Base-by-base conservation (phyloP, 2,329 filamentous ascomycete genomes). In the Cladosporium oxysporum region DNA sequence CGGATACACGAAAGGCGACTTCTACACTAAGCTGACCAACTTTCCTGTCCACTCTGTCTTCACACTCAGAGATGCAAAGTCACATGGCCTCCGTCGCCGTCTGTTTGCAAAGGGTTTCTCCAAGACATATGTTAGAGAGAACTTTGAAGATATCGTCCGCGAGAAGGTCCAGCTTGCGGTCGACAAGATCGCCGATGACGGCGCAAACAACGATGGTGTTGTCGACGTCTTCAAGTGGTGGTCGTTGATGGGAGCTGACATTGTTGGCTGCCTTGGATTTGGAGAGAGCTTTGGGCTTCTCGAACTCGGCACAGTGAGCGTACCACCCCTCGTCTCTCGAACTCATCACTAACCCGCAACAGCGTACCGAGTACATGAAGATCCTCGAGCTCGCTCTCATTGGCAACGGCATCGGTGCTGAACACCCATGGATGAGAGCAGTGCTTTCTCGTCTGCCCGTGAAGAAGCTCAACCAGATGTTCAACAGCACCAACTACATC, bases 151-250 rank as follows among this genome's bases (percentile, higher is more conserved):
- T 0, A 69, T 72, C 26, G 74, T 82, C 6, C 69, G 73, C 28
- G 71, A 75, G 47, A 78, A 76, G 68, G 73, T 75, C 0, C 65
- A 66, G 21, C 68, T 78, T 23, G 76, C 75, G 3, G 74, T 81
- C 2, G 33, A 66, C 5, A 72, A 73, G 50, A 79, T 81, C 53
- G 71, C 71, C 33, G 66, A 66, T 1, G 74, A 75, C 28, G 66
- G 69, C 21, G 60, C 58, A 10, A 70, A 60, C 62, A 59, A 76
- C 33, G 74, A 60, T 73, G 78, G 78, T n/a, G 35, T 53, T 1
- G 76, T 75, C 7, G 79, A 82, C 69, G 65, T 81, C 11, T 66
- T 79, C 59, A 78, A 79, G 58, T 81, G 79, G 80, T 76, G 61
- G 61, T 63, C 61, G 1, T n/a, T 63, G n/a, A 63, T 63, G 61